These are phyloP conservation scores for Candida mesenterica DNA, from an alignment of 1,139 yeast species.

Conservation along the genomic window DNA sequence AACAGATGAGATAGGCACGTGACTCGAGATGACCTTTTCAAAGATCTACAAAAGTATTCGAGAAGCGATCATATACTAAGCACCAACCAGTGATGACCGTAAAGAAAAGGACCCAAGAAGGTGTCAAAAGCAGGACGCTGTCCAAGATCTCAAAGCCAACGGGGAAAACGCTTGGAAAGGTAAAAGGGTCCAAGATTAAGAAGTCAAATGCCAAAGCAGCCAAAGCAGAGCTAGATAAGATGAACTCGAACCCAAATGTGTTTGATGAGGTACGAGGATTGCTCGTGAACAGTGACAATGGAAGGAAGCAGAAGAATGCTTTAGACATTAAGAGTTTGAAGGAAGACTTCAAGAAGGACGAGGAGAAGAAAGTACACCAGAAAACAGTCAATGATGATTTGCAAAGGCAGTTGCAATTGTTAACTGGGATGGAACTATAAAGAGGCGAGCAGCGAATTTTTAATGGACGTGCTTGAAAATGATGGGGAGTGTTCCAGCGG, in stretches of 20 bases:
- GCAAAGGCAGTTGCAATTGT: slow-evolving; percentile 56
- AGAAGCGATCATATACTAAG: no score
- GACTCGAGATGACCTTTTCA: background rate
- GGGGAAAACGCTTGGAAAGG: slow-evolving; percentile 1
- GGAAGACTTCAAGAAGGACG: slow-evolving; percentile 45
- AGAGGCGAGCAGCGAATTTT: background rate
- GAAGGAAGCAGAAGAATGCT: slow-evolving; percentile 19
- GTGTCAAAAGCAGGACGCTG: no score
- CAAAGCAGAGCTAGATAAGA: slow-evolving; percentile 39
- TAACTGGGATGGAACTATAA: slow-evolving; percentile 50
- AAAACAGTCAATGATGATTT: slow-evolving; percentile 52
- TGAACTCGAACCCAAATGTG: slow-evolving; percentile 41
- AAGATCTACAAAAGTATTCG: no score
- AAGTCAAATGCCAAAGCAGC: slow-evolving; percentile 31
- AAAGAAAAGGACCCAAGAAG: no score
- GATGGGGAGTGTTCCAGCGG: no score
- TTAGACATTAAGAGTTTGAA: slow-evolving; percentile 34
- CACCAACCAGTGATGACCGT: no score
- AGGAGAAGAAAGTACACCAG: slow-evolving; percentile 34
- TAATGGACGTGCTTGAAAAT: no score
- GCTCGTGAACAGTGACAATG: slow-evolving; percentile 12
- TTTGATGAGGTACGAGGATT: slow-evolving; percentile 33
- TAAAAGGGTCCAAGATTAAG: slow-evolving; percentile 11
- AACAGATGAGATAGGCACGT: background rate
- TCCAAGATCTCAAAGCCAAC: no score